phyloP scores from a whole-genome alignment of 305 asterid species.

The Stenogyne calaminthoides region DNA sequence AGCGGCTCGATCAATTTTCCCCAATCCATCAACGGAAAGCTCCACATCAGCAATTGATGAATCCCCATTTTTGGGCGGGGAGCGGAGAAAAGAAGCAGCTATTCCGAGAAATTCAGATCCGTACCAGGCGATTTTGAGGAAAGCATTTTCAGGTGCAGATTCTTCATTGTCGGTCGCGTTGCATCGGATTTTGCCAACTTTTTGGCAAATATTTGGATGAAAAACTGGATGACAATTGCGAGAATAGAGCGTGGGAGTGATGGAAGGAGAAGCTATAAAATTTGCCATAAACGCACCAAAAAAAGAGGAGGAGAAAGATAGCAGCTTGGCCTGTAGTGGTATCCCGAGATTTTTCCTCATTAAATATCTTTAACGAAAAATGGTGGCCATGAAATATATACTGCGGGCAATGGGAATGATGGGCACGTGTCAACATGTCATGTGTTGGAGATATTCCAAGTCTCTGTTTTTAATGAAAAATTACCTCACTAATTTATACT shows the following conservation, averaged over 20 bases:
- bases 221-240: conserved; percentile 24
- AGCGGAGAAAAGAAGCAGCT: conserved; percentile 79
- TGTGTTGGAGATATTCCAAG: too few species aligned
- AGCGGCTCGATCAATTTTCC: conserved; percentile 59
- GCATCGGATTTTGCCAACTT: conserved; percentile 38
- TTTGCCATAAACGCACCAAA: conserved; percentile 41
- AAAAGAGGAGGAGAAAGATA: too few species aligned
- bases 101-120: conserved; percentile 85
- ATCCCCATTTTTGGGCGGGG: conserved; percentile 41
- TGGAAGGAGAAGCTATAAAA: conserved; percentile 40
- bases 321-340: neutral
- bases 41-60: conserved; percentile 32
- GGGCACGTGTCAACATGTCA: neutral
- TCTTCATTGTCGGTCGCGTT: conserved; percentile 28
- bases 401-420: neutral
- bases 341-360: conserved; percentile 8
- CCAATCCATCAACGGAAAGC: conserved; percentile 52
- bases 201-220: conserved; percentile 20
- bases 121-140: conserved; percentile 85
- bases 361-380: conserved; percentile 20
- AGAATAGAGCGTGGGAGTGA: conserved; percentile 29
- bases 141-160: conserved; percentile 57
- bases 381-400: conserved; percentile 29
- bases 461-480: too few species aligned
- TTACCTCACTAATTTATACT: too few species aligned